phyloP scores from a whole-genome alignment of 208 protist species.

The Jaenimonas drosophilae region DNA sequence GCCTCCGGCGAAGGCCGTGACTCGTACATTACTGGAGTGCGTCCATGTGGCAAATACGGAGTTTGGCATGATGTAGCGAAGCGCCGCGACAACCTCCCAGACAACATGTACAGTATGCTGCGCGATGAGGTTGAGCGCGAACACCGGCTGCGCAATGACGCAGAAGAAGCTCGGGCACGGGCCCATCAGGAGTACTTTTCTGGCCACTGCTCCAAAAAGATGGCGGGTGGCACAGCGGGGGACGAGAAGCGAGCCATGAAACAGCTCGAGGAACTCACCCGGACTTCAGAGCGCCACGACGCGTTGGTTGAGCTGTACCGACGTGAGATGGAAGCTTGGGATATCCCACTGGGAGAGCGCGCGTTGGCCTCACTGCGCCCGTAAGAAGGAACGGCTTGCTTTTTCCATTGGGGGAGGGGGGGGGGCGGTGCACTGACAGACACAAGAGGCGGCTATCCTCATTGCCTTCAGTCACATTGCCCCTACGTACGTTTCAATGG shows the following conservation, averaged over 20 bases:
- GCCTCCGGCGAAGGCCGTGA: slow-evolving; percentile 71
- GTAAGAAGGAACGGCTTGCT: neutral
- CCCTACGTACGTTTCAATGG: too few relatives aligned
- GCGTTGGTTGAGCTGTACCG: slow-evolving; percentile 60
- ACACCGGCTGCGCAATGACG: slow-evolving; percentile 42
- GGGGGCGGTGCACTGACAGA: neutral
- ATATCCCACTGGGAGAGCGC: slow-evolving; percentile 24
- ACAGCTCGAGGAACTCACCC: slow-evolving; percentile 16
- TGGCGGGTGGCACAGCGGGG: slow-evolving; percentile 21
- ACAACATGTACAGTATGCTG: slow-evolving; percentile 72
- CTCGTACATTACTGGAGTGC: slow-evolving; percentile 78
- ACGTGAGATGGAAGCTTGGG: slow-evolving; percentile 51
- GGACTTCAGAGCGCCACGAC: slow-evolving; percentile 27
- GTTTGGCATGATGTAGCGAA: slow-evolving; percentile 67
- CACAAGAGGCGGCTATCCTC: neutral
- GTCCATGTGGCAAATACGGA: slow-evolving; percentile 46
- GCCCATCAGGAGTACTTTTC: slow-evolving; percentile 24
- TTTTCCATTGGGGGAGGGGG: neutral
- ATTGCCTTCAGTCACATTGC: too few relatives aligned
- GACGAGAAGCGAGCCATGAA: slow-evolving; percentile 29
- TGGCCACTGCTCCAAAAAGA: slow-evolving; percentile 31
- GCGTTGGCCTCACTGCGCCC: slow-evolving; percentile 26
- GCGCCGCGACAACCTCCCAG: slow-evolving; percentile 81
- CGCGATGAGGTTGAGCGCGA: slow-evolving; percentile 60
- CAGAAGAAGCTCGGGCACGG: slow-evolving; percentile 49